A percentile compares a stretch with the other conserved stretches of the same genome.
Conservation (phyloP, 257 asterid genomes). For the Fraxinus pennsylvanica region DNA sequence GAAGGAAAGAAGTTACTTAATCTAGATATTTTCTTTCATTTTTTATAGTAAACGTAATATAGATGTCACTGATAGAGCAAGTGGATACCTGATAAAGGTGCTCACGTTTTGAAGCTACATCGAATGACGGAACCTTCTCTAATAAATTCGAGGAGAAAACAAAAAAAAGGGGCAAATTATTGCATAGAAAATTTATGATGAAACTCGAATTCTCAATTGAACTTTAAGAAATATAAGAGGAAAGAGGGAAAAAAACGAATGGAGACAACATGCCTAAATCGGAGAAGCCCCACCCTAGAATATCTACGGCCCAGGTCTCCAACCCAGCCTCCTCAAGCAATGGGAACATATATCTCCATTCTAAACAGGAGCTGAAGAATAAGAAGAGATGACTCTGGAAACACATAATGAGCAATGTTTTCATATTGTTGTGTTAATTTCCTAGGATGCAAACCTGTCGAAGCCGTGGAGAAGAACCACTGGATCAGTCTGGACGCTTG, state of each 20-base stretch:
- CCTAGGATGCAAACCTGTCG: constrained; percentile 63
- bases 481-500: constrained; percentile 43
- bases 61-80: constrained; percentile 12
- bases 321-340: constrained; percentile 84
- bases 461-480: constrained; percentile 94
- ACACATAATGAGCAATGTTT: constrained; percentile 21
- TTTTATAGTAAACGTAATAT: not conserved
- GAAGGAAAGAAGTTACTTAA: not conserved
- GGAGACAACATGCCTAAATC: constrained; percentile 59
- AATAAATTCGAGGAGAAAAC: constrained; percentile 24
- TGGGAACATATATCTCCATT: constrained; percentile 87
- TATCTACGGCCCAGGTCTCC: constrained; percentile 86
- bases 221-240: constrained; percentile 2
- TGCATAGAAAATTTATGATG: constrained; percentile 1
- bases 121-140: constrained; percentile 71
- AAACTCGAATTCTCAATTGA: not conserved
- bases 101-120: constrained; percentile 82
- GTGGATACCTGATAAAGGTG: constrained; percentile 80
- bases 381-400: constrained; percentile 47
- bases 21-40: not conserved
- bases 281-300: constrained; percentile 97
- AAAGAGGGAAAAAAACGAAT: constrained; percentile 8
- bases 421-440: constrained; percentile 20
- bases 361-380: constrained; percentile 89
- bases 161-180: constrained; percentile 18